Percentiles rank a stretch among this genome's conserved stretches.
Conservation (phyloP, 2,329 filamentous ascomycete species). For the Aspergillus fischeri region DNA sequence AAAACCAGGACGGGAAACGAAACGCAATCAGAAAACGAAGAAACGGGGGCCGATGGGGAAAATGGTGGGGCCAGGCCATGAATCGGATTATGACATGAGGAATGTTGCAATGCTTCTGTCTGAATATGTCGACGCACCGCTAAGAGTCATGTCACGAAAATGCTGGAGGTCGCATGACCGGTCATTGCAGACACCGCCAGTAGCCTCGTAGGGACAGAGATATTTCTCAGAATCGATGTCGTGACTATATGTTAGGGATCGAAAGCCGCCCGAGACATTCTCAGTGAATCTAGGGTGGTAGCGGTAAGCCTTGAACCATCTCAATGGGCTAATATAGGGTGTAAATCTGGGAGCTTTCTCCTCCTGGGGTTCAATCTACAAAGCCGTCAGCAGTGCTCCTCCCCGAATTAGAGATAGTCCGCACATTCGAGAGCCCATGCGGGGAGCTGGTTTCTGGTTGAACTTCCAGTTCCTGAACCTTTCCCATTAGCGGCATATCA, state of each 20-base stretch:
- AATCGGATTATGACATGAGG: constrained; percentile 14
- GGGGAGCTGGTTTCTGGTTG: constrained; percentile 17
- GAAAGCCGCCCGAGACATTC: constrained; percentile 69
- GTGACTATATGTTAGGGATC: constrained; percentile 90
- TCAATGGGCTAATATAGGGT: constrained; percentile 80
- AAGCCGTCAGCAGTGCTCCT: constrained; percentile 24
- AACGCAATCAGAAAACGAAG: constrained; percentile 9
- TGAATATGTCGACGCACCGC: constrained; percentile 62
- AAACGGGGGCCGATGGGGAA: background rate
- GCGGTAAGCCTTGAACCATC: constrained; percentile 79
- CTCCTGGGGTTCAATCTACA: constrained; percentile 22
- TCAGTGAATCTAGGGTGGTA: constrained; percentile 76
- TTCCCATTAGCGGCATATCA: constrained; percentile 30
- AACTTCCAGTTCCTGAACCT: constrained; percentile 24
- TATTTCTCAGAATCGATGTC: constrained; percentile 72
- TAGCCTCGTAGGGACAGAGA: constrained; percentile 72
- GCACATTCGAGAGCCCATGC: constrained; percentile 29
- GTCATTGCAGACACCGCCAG: constrained; percentile 70
- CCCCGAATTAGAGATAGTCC: constrained; percentile 18
- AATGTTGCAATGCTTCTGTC: constrained; percentile 21
- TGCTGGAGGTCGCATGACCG: constrained; percentile 73
- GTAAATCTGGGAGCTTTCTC: constrained; percentile 38
- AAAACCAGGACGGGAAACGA: background rate
- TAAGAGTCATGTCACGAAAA: constrained; percentile 66
- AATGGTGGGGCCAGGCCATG: constrained; percentile 2